These are phyloP conservation scores for Tetrapyrgos nigripes DNA, from an alignment of 1,284 basidiomycete species.

Conservation along the genomic window DNA sequence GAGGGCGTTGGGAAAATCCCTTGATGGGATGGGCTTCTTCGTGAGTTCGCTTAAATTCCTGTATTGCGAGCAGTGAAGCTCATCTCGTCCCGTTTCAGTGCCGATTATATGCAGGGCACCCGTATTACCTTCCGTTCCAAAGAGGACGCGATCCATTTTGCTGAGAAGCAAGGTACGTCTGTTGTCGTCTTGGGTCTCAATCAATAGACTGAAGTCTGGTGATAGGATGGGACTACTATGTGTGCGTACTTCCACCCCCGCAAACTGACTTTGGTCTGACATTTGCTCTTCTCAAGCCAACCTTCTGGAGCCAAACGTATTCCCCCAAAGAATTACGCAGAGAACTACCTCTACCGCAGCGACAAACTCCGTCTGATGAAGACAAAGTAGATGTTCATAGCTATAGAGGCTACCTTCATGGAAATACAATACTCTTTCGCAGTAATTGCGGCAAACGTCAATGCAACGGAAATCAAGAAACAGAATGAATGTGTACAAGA, in stretches of 20 bases:
- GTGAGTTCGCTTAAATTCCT: slow-evolving; percentile 52
- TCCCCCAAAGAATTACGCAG: slow-evolving; percentile 91
- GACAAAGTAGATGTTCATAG: slow-evolving; percentile 82
- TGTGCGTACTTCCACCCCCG: slow-evolving; percentile 53
- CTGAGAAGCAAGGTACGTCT: slow-evolving; percentile 84
- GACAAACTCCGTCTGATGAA: slow-evolving; percentile 86
- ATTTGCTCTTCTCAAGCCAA: slow-evolving; percentile 57
- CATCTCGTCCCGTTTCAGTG: slow-evolving; percentile 54
- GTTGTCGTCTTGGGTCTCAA: neutral
- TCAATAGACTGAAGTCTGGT: slow-evolving; percentile 5
- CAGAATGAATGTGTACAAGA: too few species aligned
- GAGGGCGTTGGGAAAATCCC: slow-evolving; percentile 98
- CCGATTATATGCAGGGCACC: slow-evolving; percentile 97
- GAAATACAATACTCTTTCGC: neutral
- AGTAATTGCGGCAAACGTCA: too few species aligned
- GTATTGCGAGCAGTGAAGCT: neutral
- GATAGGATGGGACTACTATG: slow-evolving; percentile 79
- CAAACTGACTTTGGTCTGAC: neutral
- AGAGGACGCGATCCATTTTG: slow-evolving; percentile 94
- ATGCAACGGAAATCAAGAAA: too few species aligned
- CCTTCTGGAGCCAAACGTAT: slow-evolving; percentile 72
- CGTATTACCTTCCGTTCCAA: slow-evolving; percentile 87
- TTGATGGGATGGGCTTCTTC: slow-evolving; percentile 97
- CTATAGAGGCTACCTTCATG: neutral
- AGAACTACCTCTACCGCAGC: slow-evolving; percentile 90